phyloP scores from a whole-genome alignment of 2,329 filamentous ascomycete species.

The Grosmannia clavigera region DNA sequence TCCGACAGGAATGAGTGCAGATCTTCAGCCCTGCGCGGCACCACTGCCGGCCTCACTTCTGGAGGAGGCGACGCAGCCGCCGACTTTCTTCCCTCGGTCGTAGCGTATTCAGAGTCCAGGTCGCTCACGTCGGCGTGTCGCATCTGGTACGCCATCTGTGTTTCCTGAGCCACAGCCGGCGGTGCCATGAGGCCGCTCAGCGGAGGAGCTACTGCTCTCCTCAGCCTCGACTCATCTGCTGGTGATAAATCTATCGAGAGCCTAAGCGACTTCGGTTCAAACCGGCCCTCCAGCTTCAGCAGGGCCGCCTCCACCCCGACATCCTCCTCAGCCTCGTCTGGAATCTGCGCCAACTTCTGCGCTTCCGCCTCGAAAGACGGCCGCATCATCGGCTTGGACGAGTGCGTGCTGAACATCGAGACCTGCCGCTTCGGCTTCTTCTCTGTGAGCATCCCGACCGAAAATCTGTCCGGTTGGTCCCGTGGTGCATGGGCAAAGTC shows the following conservation, averaged over 20 bases:
- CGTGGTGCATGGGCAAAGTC: slow-evolving; percentile 24
- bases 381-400: slow-evolving; percentile 49
- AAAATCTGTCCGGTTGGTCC: slow-evolving; percentile 33
- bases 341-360: slow-evolving; percentile 73
- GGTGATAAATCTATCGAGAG: neutral
- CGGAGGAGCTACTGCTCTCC: neutral
- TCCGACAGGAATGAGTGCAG: slow-evolving; percentile 40
- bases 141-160: slow-evolving; percentile 33
- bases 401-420: slow-evolving; percentile 49
- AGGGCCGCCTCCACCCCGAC: slow-evolving; percentile 88
- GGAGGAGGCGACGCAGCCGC: neutral
- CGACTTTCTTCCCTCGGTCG: neutral
- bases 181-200: slow-evolving; percentile 3
- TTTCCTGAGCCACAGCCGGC: slow-evolving; percentile 18
- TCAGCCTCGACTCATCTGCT: neutral
- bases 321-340: slow-evolving; percentile 66
- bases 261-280: slow-evolving; percentile 37
- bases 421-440: slow-evolving; percentile 31
- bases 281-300: slow-evolving; percentile 82
- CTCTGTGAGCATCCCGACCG: slow-evolving; percentile 45
- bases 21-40: slow-evolving; percentile 20
- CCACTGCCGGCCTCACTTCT: neutral
- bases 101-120: neutral
- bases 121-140: slow-evolving; percentile 28
- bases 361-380: slow-evolving; percentile 83